Conservation (phyloP, 441 rosid species). For the Bruguiera hainesii region DNA sequence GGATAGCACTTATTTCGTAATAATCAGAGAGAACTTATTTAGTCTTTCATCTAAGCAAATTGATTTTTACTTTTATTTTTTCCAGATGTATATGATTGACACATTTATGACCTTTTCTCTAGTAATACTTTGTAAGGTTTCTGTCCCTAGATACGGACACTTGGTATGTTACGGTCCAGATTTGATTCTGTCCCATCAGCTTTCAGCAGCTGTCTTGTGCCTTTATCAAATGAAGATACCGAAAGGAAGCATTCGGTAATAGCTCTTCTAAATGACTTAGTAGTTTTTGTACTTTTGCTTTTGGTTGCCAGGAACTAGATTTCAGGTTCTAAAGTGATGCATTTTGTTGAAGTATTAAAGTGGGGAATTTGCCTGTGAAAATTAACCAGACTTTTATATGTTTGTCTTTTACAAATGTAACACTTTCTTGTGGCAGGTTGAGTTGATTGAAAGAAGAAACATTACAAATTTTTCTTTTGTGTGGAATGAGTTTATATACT, state of each 20-base stretch:
- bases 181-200: constrained; percentile 64
- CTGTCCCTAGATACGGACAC: constrained; percentile 70
- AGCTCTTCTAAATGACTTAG: constrained; percentile 14
- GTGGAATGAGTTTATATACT: constrained; percentile 85
- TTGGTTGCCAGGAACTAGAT: neutral
- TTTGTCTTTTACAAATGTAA: constrained; percentile 24
- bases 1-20: too few relatives aligned
- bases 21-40: too few relatives aligned
- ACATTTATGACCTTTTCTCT: too few relatives aligned
- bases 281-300: neutral
- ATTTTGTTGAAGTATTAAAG: neutral
- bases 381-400: neutral
- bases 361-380: neutral
- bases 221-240: constrained; percentile 34
- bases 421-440: constrained; percentile 47
- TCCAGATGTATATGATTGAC: too few relatives aligned
- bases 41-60: too few relatives aligned
- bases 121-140: neutral
- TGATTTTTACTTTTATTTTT: too few relatives aligned
- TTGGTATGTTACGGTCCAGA: constrained; percentile 94
- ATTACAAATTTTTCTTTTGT: constrained; percentile 64
- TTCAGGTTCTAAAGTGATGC: neutral
- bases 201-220: constrained; percentile 58
- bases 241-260: constrained; percentile 38
- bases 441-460: constrained; percentile 37